These are phyloP conservation scores for Populus davidiana DNA, from an alignment of 345 rosid genomes.

Conservation along the genomic window DNA sequence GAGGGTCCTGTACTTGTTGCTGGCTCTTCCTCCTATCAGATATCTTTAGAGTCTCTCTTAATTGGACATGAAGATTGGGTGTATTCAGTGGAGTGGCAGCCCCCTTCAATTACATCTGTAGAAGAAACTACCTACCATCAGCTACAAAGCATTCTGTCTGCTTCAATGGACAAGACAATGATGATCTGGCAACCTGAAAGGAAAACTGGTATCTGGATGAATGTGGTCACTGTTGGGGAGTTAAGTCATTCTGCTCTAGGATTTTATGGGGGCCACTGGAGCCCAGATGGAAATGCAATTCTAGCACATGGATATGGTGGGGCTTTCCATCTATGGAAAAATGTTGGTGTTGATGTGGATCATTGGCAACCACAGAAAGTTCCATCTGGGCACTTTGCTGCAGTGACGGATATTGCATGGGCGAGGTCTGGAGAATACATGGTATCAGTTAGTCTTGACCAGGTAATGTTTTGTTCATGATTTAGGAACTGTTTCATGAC, in stretches of 20 bases:
- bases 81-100: conserved; percentile 95
- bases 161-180: conserved; percentile 99
- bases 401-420: conserved; percentile 83
- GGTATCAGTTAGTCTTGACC: conserved; percentile 90
- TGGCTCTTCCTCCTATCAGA: conserved; percentile 70
- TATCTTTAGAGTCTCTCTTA: conserved; percentile 87
- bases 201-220: conserved; percentile 89
- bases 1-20: conserved; percentile 77
- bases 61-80: conserved; percentile 99
- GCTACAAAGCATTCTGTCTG: conserved; percentile 73
- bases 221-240: conserved; percentile 94
- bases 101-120: conserved; percentile 41
- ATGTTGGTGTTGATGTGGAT: conserved; percentile 56
- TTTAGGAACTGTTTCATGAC: background rate
- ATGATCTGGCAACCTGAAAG: conserved; percentile 97
- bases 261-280: conserved; percentile 97
- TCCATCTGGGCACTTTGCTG: conserved; percentile 85
- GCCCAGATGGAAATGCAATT: conserved; percentile 60
- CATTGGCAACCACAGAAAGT: conserved; percentile 87
- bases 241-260: conserved; percentile 94
- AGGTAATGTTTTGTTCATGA: conserved; percentile 41
- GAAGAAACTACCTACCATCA: conserved; percentile 43
- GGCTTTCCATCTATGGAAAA: conserved; percentile 83
- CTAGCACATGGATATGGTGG: conserved; percentile 97
- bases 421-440: conserved; percentile 67